phyloP scores from a whole-genome alignment of 768 basidiomycete genomes.

The Erythrobasidium yunnanense region DNA sequence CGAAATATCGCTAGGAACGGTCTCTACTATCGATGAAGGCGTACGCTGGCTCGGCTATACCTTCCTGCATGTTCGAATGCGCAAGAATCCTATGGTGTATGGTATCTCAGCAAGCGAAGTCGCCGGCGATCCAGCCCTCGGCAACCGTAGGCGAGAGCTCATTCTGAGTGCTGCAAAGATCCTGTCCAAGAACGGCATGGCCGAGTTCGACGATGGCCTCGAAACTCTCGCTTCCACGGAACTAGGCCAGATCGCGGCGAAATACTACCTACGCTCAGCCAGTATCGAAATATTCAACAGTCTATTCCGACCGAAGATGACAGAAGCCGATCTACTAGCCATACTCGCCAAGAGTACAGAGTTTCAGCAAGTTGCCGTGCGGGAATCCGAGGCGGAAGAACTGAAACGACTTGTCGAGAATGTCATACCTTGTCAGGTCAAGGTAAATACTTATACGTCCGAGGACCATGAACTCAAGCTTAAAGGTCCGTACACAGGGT shows the following conservation, averaged over 20 bases:
- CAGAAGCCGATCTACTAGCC: constrained; percentile 77
- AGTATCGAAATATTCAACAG: constrained; percentile 80
- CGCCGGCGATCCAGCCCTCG: constrained; percentile 61
- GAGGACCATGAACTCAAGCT: not conserved
- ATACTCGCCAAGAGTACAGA: constrained; percentile 87
- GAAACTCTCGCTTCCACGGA: constrained; percentile 67
- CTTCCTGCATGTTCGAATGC: constrained; percentile 90
- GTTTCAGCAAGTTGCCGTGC: constrained; percentile 90
- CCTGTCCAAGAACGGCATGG: constrained; percentile 67
- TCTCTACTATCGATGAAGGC: constrained; percentile 71
- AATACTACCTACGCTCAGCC: constrained; percentile 79
- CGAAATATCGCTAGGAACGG: constrained; percentile 87
- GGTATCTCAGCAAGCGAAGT: constrained; percentile 63
- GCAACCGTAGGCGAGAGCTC: constrained; percentile 58
- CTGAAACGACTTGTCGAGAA: constrained; percentile 57
- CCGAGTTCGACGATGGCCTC: constrained; percentile 55
- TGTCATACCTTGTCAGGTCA: constrained; percentile 65
- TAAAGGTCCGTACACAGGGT: constrained; percentile 46
- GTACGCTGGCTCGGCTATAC: constrained; percentile 94
- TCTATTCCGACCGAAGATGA: constrained; percentile 67
- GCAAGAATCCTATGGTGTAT: constrained; percentile 61
- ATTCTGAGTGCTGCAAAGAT: constrained; percentile 56
- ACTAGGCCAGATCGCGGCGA: constrained; percentile 87
- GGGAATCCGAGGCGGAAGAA: constrained; percentile 79
- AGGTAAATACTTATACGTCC: constrained; percentile 45